Base-by-base conservation (phyloP, 2,329 filamentous ascomycete genomes). In the Tetracladium maxilliforme region DNA sequence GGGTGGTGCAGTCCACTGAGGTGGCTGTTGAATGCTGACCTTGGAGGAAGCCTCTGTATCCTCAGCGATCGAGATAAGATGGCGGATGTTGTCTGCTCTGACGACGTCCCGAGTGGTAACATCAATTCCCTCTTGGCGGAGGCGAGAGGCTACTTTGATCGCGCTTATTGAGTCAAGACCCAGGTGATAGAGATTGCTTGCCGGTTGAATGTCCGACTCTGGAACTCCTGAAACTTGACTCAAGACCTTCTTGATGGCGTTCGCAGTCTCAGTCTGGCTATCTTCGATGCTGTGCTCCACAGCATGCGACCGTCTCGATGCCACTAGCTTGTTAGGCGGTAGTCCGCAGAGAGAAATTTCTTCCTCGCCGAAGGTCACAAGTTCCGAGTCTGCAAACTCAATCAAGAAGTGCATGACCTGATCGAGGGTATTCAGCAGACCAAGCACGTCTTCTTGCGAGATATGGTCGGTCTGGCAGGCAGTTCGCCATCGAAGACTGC, bases 161-260 rank as follows among this genome's bases (percentile, higher is more conserved):
- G 83, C 77, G 34, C 76, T 87, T 45, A 94, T 92, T 1, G 86
- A 94, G 44, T 94, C 86, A 2, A 94, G 66, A 1, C 86, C 86
- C 3, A 94, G 61, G 33, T 90, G 74, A 46, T 90, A 92, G 9
- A 93, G 65, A 0, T 65, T 81, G 25, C 72, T 65, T 1, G 59
- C 54, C 28, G 59, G 61, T 4, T 52, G 48, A 25, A 93, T 78
- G 3, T 68, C 56, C 0, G 56, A 42, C 11, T 58, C 48, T 0
- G 71, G 54, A 0, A 77, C 49, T 10, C 64, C 66, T 0, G 83
- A 79, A 1, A 86, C 58, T 16, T 58, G 43, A 1, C 61, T 52
- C 10, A 77, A 46, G 0, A 63, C 52, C 2, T 51, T 41, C 3
- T 66, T 49, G 12, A 76, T 55, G 0, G 30, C 31, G 15, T 21